Base-by-base conservation (phyloP, 768 basidiomycete species). In the Hericium coralloides region DNA sequence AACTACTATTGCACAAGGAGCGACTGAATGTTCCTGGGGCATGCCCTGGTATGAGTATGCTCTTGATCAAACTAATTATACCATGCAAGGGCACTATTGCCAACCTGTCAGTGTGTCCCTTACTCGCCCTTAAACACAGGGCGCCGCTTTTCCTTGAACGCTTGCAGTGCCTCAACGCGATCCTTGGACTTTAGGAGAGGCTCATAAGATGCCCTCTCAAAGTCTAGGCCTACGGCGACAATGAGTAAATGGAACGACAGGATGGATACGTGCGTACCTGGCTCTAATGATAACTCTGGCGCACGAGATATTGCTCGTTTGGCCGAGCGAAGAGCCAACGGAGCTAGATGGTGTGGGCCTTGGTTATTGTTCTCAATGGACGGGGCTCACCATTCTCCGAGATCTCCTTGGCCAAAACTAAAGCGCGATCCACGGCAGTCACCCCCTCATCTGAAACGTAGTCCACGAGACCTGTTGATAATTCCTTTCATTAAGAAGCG, bases 191-290 rank as follows among this genome's bases (percentile, higher is more conserved):
- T 75, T 20, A 97, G 74, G 18, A 98, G 76, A 2, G 81, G 78
- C 61, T 95, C 88, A 59, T 98, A 98, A 12, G 88, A 82, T 5
- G 84, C 83, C 38, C 89, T 78, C 69, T 97, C 94, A 60, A 95
- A 90, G 68, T 95, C 91, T n/a, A 98, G 78, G n/a, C 91, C 92
- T 83, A 59, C 8, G 39, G 14, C 38, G 36, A 50, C 57, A 45
- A 53, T 12, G 6, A 47, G 36, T 17, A 14, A 38, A 25, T 55
- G 26, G 25, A 18, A 10, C 22, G 47, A 18, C 22, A 31, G 6
- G 38, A 12, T 17, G 9, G 20, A 39, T 9, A 12, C 1, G 12
- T 63, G 57, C 68, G 59, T 59, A 81, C 89, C 90, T 57, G 84
- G 79, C 70, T 94, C 92, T 7, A 95, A 73, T 2, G 87, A 73